Percentiles rank a stretch among this genome's conserved stretches.
These are phyloP conservation scores for Aphanomyces stellatus DNA, from an alignment of 352 stramenopile genomes.

Conservation along the genomic window DNA sequence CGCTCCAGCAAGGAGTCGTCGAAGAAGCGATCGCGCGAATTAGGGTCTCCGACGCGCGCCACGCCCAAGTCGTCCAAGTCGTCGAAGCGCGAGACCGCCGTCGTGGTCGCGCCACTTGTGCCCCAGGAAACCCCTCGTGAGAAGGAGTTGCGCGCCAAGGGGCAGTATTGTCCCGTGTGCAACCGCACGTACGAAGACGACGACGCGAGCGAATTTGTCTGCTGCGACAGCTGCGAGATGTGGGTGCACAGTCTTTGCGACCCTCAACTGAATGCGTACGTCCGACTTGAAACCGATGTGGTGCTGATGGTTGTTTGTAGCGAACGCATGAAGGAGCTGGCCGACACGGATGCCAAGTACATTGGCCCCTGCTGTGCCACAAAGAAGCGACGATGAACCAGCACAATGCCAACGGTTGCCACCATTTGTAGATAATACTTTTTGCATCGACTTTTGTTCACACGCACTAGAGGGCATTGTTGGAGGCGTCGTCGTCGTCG, in stretches of 20 bases:
- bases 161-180: constrained; percentile 83
- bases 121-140: constrained; percentile 30
- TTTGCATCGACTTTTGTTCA: too few species aligned
- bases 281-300: constrained; percentile 4
- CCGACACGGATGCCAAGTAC: constrained; percentile 74
- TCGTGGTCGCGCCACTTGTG: too few species aligned
- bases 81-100: background rate
- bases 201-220: constrained; percentile 77
- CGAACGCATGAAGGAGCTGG: constrained; percentile 41
- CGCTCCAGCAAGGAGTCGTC: constrained; percentile 5
- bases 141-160: constrained; percentile 59
- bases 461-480: too few species aligned
- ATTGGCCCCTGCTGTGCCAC: constrained; percentile 63
- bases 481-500: too few species aligned
- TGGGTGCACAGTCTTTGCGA: constrained; percentile 79
- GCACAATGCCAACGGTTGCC: background rate
- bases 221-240: constrained; percentile 83
- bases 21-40: constrained; percentile 13
- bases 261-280: constrained; percentile 52
- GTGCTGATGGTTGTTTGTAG: constrained; percentile 23
- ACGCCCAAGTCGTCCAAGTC: constrained; percentile 7
- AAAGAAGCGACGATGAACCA: background rate
- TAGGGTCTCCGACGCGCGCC: background rate
- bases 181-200: constrained; percentile 80
- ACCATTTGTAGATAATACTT: background rate